Base-by-base conservation (phyloP, 306 rosid species). In the Geum urbanum region DNA sequence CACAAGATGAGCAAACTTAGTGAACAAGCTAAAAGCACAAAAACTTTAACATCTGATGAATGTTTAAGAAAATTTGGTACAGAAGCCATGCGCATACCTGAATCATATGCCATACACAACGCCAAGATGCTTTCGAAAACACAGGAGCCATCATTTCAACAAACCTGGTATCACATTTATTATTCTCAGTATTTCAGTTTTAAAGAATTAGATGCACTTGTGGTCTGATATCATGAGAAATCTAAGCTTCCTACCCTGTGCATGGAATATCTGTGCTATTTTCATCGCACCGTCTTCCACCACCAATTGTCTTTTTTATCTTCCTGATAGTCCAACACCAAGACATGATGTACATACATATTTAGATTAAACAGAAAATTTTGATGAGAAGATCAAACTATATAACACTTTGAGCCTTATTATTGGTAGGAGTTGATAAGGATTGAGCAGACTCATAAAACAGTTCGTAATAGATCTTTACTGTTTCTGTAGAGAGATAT, bases 251-350 rank as follows among this genome's bases (percentile, higher is more conserved):
- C 0, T 87, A 87, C 98, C 98, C 98, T 7, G 77, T 46, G 82
- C 98, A 92, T 62, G 96, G 92, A 79, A 95, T 96, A 53, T 79
- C 82, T 3, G 86, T 80, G 83, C 96, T 92, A 63, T 65, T 67
- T 62, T 81, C 85, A 43, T 87, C 81, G 58, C 98, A 92, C 74
- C 11, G 66, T 46, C 84, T 79, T 73, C 83, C 82, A 60, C 80
- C 47, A 37, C 91, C 88, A n/a, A 82, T 86, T 9, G 66, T 37
- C 77, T 80, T 89, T 67, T 86, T 77, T 67, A 83, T 85, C 81
- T 91, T 87, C 79, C 98, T 92, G 86, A 44, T 55, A n/a, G n/a
- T n/a, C n/a, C n/a, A n/a, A n/a, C n/a, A n/a, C n/a, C n/a, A n/a
- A n/a, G n/a, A n/a, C n/a, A n/a, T n/a, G n/a, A n/a, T n/a, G n/a